phyloP scores from a whole-genome alignment of 2,329 filamentous ascomycete species.

The Aspergillus pseudoviridinutans region DNA sequence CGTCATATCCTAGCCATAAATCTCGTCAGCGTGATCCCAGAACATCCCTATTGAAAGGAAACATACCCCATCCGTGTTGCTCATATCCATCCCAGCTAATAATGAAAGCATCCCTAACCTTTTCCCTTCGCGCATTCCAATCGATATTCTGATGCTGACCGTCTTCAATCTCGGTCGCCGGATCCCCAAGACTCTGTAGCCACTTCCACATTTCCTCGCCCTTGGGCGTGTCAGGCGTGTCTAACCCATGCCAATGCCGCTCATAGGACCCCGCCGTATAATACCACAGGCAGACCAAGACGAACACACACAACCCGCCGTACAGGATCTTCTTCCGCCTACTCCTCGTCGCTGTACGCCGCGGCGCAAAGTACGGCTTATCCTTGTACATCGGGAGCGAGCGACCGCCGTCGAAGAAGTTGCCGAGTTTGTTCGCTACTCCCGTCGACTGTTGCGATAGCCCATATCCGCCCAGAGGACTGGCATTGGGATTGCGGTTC shows the following conservation, averaged over 20 bases:
- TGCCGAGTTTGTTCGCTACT: conserved; percentile 60
- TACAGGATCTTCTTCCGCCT: conserved; percentile 63
- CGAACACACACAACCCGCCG: conserved; percentile 52
- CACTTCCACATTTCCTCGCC: conserved; percentile 52
- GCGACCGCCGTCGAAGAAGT: conserved; percentile 60
- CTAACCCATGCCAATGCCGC: conserved; percentile 18
- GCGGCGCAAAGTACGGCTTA: conserved; percentile 71
- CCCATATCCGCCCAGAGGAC: conserved; percentile 38
- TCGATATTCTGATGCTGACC: conserved; percentile 48
- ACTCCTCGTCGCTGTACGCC: conserved; percentile 54
- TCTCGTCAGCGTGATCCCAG: conserved; percentile 20
- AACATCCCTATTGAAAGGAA: background rate
- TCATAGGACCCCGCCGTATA: conserved; percentile 34
- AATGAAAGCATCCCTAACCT: conserved; percentile 83
- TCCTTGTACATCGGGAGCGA: conserved; percentile 96
- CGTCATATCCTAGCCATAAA: conserved; percentile 52
- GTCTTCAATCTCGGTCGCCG: conserved; percentile 19
- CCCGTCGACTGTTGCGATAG: conserved; percentile 36
- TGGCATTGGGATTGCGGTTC: conserved; percentile 43
- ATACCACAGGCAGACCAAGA: conserved; percentile 63
- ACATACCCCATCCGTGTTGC: conserved; percentile 87
- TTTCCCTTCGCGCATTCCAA: conserved; percentile 74
- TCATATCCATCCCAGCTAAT: conserved; percentile 92
- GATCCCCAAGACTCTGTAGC: conserved; percentile 50
- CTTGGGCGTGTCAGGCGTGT: conserved; percentile 28